Base-by-base conservation (phyloP, 306 rosid genomes). In the Corylus americana region DNA sequence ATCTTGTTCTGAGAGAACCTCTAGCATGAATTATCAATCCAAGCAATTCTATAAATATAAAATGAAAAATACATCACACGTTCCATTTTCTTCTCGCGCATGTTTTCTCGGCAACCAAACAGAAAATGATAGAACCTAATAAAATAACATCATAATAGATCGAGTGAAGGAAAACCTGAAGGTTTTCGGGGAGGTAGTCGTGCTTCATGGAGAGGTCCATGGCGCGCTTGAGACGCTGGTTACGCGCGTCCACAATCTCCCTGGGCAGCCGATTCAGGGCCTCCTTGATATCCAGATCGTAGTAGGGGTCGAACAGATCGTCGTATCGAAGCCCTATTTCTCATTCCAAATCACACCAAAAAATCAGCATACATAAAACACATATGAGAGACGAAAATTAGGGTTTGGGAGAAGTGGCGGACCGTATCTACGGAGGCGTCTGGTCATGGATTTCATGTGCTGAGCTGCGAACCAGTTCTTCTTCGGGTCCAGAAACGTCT, bases 141-240 rank as follows among this genome's bases (percentile, higher is more conserved):
- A 39, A 39, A 76, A 16, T 22, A 2, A 27, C 64, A 11, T 4
- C 9, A 10, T 6, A 80, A 27, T 31, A 67, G 55, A 11, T 12
- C 2, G 49, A 25, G 31, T 17, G 10, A 55, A 5, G 78, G 11
- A 62, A 2, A 84, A 95, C 99, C 99, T 95, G 98, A 77, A 95
- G 92, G 85, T 91, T 22, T 0, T 90, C 91, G 3, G 94, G 89
- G 77, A 93, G 99, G 80, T 93, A 95, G 81, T 89, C 79, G 73
- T 95, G 99, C 96, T 95, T 95, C 98, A 93, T 87, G 81, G 99
- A 95, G 70, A 95, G 98, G 86, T 95, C 97, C 80, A 95, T 87
- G 71, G 99, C 97, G 27, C 98, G 99, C 87, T 93, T 93, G 51
- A 95, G 90, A 75, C 99, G 96, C 83, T 94, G 98, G 71, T 90